phyloP scores from a whole-genome alignment of 371 early-diverging fungal genomes.

The Mucor irregularis region DNA sequence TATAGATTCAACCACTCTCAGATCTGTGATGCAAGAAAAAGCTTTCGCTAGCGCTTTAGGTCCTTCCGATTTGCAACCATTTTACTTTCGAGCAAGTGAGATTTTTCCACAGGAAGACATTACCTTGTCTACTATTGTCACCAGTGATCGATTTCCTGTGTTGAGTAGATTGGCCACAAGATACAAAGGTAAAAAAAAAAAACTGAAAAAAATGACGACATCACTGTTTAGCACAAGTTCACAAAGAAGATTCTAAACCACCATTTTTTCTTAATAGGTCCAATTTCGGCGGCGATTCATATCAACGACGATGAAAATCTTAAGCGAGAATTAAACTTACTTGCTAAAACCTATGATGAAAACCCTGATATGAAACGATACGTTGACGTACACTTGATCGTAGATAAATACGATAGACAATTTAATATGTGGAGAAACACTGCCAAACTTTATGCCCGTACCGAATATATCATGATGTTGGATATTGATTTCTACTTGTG shows the following conservation, averaged over 20 bases:
- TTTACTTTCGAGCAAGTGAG: constrained; percentile 45
- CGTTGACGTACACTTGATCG: constrained; percentile 66
- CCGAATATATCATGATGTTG: constrained; percentile 69
- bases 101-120: constrained; percentile 45
- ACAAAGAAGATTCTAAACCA: neutral
- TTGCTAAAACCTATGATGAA: constrained; percentile 46
- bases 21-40: neutral
- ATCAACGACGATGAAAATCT: constrained; percentile 55
- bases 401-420: constrained; percentile 65
- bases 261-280: constrained; percentile 15
- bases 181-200: constrained; percentile 43
- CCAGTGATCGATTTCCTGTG: constrained; percentile 48
- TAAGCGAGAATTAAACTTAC: constrained; percentile 41
- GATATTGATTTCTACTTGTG: constrained; percentile 72
- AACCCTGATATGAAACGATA: constrained; percentile 58
- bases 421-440: constrained; percentile 76
- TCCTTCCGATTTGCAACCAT: constrained; percentile 52
- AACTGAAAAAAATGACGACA: neutral
- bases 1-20: neutral
- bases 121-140: constrained; percentile 52
- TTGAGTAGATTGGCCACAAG: constrained; percentile 46
- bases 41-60: constrained; percentile 51
- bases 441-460: constrained; percentile 66
- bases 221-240: too few species aligned
- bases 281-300: constrained; percentile 70